Evolutionary conservation across 768 basidiomycete species (phyloP).

Genomic region (Auricularia auricula-judae): DNA sequence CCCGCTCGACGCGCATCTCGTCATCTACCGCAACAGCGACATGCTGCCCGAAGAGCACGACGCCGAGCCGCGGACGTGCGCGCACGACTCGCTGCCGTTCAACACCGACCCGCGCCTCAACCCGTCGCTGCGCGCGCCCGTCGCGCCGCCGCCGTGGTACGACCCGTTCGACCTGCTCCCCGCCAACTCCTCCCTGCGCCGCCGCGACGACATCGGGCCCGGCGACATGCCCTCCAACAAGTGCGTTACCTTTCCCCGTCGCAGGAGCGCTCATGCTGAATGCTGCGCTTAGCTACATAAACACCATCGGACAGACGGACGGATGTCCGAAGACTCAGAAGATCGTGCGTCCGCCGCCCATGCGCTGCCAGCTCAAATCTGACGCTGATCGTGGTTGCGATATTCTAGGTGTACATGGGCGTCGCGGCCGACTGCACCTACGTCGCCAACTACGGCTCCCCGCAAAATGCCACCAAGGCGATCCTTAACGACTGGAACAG

Average conservation of each 20-base stretch:
- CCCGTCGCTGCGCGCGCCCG: slow-evolving; percentile 32
- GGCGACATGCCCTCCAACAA: slow-evolving; percentile 16
- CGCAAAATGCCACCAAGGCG: slow-evolving; percentile 56
- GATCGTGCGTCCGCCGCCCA: slow-evolving; percentile 35
- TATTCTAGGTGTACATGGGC: slow-evolving; percentile 50
- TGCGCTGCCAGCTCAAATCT: slow-evolving; percentile 21
- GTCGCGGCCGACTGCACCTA: slow-evolving; percentile 84
- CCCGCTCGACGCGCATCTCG: slow-evolving; percentile 39
- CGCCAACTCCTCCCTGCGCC: neutral
- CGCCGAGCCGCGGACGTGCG: slow-evolving; percentile 37
- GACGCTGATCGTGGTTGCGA: neutral
- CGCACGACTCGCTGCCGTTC: slow-evolving; percentile 58
- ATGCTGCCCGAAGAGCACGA: slow-evolving; percentile 39
- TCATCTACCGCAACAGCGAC: slow-evolving; percentile 71
- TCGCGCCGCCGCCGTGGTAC: slow-evolving; percentile 24
- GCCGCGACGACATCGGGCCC: neutral
- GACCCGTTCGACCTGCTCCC: slow-evolving; percentile 22
- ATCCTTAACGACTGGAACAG: slow-evolving; percentile 74
- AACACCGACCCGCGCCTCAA: slow-evolving; percentile 51
- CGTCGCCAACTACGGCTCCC: slow-evolving; percentile 47
- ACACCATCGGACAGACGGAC: slow-evolving; percentile 50
- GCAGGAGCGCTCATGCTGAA: slow-evolving; percentile 19
- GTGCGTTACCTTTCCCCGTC: slow-evolving; percentile 8
- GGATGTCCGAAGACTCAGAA: slow-evolving; percentile 69
- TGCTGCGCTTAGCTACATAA: slow-evolving; percentile 52